Evolutionary conservation across 352 stramenopile genomes (phyloP), one percentile per base, ranked within the genome.

Genomic region (Thalassiosira tumida): DNA sequence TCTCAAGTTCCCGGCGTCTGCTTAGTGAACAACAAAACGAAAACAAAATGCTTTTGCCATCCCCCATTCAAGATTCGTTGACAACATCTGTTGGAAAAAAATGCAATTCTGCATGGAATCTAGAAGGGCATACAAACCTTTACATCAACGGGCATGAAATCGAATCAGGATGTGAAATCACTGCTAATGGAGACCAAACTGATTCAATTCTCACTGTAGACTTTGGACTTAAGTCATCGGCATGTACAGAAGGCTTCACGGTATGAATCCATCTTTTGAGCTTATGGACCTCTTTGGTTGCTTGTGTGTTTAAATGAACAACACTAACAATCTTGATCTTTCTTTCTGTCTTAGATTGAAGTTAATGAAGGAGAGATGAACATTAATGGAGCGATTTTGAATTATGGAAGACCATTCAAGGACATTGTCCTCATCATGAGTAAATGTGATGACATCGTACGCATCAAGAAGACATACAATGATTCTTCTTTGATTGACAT

Each of bases 71-170:
- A 26, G 64, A 73, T 40, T 43, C 15, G 17, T 10, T 73, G 10
- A 24, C 31, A 10, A 73, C 64, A 41, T 43, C 13, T 35, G 59
- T 69, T 7, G 47, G 47, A 21, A 69, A 17, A 13, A 33, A 17
- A 7, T 88, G 82, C 38, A 69, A 84, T 33, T 17, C 24, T 29
- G 24, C 0, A 21, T 88, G 72, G 70, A 35, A 38, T 24, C 38
- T 88, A 1, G 29, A 50, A 7, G 82, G 82, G 6, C 41, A 84
- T 37, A 88, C 72, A 10, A 76, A 88, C 31, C 1, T 88, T 40
- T 14, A 59, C 31, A 59, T 88, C 33, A 74, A 84, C 1, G 82
- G 40, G 1, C 29, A 43, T 5, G 65, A 74, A 43, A 64, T 80
- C 17, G 2, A 31, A 3, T 2, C 29, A 43, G 69, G 37, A 35